Percentiles rank a stretch among this genome's conserved stretches.
Conservation (phyloP, 2,329 filamentous ascomycete species). For the Tolypocladium guangdongense region DNA sequence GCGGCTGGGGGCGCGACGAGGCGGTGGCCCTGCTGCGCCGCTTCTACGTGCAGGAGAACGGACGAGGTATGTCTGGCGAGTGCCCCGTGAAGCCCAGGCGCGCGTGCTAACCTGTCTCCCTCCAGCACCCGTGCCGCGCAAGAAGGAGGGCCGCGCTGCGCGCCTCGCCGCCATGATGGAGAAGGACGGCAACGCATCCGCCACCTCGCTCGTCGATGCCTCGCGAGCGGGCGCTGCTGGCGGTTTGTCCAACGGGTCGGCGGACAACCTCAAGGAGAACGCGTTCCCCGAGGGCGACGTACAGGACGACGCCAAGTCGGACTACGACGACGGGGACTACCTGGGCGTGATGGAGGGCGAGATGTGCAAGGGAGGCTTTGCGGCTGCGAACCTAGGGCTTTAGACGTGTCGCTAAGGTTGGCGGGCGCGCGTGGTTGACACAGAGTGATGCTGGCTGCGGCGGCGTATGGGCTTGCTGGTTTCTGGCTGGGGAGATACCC, state of each 20-base stretch:
- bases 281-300: background rate
- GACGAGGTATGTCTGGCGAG: constrained; percentile 51
- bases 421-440: background rate
- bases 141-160: constrained; percentile 45
- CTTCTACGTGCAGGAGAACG: constrained; percentile 98
- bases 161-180: constrained; percentile 41
- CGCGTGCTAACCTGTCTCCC: constrained; percentile 4
- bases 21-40: constrained; percentile 84
- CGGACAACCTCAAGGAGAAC: background rate
- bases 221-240: background rate
- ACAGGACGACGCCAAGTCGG: background rate
- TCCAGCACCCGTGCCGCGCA: constrained; percentile 38
- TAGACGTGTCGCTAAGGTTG: background rate
- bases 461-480: background rate
- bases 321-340: background rate
- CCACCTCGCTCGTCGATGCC: background rate
- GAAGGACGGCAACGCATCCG: constrained; percentile 18
- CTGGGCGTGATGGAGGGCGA: constrained; percentile 2
- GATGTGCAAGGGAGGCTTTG: background rate
- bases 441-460: background rate
- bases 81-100: too few relatives aligned
- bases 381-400: background rate
- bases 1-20: constrained; percentile 82
- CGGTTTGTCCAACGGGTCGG: background rate
- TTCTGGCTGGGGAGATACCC: background rate